Evolutionary conservation across 768 basidiomycete genomes (phyloP).

Genomic region (Psilocybe cubensis): DNA sequence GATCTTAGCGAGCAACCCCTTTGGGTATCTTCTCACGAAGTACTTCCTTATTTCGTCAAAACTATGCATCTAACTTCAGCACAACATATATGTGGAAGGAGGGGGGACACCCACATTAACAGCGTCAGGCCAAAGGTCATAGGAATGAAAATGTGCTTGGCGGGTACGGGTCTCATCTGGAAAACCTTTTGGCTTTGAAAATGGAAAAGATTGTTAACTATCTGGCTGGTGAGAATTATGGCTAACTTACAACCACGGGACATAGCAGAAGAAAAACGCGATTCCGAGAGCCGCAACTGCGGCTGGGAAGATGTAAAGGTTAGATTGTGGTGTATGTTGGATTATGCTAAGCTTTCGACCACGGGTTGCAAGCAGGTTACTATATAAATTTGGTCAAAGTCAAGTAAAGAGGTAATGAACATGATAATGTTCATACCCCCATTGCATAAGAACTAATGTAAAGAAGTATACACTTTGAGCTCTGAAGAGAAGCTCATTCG

Average conservation of each 20-base stretch:
- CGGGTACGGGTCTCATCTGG: slow-evolving; percentile 47
- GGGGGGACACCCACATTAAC: slow-evolving; percentile 16
- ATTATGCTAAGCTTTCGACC: slow-evolving; percentile 57
- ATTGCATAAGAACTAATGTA: slow-evolving; percentile 62
- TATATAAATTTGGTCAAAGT: slow-evolving; percentile 5
- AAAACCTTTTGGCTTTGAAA: slow-evolving; percentile 46
- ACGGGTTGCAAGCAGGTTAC: slow-evolving; percentile 59
- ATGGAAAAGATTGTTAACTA: neutral
- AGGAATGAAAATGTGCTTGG: slow-evolving; percentile 54
- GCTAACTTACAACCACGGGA: slow-evolving; percentile 40
- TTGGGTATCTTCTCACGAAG: slow-evolving; percentile 25
- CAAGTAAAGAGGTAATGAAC: neutral
- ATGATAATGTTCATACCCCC: slow-evolving; percentile 31
- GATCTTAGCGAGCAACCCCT: slow-evolving; percentile 20
- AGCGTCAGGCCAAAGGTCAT: slow-evolving; percentile 42
- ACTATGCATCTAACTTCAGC: slow-evolving; percentile 12
- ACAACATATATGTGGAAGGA: neutral
- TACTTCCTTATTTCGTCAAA: slow-evolving; percentile 30
- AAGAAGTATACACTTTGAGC: slow-evolving; percentile 60
- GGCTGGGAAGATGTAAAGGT: slow-evolving; percentile 49
- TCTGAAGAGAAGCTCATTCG: slow-evolving; percentile 39
- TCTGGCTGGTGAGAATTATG: neutral
- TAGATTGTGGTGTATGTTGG: slow-evolving; percentile 52
- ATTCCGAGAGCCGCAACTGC: slow-evolving; percentile 47
- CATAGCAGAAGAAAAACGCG: slow-evolving; percentile 45